These are phyloP conservation scores for Boletus huronensis DNA, from an alignment of 768 basidiomycete species.

Conservation along the genomic window DNA sequence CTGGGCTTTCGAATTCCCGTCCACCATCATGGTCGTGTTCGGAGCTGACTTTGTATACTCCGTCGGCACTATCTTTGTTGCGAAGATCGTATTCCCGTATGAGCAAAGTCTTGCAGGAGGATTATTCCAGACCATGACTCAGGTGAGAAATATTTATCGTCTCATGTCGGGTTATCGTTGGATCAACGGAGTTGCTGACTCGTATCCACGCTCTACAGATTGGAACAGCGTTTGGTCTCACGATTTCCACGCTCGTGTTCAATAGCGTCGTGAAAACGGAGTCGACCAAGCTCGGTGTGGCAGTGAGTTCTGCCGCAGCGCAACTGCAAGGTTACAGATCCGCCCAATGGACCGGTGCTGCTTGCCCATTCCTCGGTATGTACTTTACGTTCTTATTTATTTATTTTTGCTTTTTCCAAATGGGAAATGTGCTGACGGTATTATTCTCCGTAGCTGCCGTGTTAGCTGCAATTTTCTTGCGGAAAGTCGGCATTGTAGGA, in stretches of 20 bases:
- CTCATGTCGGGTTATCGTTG: not conserved
- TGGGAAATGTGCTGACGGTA: not conserved
- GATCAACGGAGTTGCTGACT: not conserved
- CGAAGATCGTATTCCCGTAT: constrained; percentile 58
- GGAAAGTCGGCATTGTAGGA: constrained; percentile 41
- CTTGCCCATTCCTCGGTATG: constrained; percentile 57
- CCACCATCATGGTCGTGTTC: constrained; percentile 59
- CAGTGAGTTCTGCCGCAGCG: constrained; percentile 29
- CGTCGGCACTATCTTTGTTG: constrained; percentile 69
- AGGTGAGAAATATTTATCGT: constrained; percentile 37
- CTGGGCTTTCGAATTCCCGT: constrained; percentile 77
- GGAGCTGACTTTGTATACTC: constrained; percentile 80
- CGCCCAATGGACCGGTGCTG: constrained; percentile 63
- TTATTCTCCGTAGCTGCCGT: constrained; percentile 23
- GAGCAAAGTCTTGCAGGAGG: constrained; percentile 78
- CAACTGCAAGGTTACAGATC: constrained; percentile 54
- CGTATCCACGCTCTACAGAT: constrained; percentile 36
- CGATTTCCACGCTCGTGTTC: constrained; percentile 69
- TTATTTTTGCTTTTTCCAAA: not conserved
- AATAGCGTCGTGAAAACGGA: constrained; percentile 44
- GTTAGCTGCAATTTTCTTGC: constrained; percentile 37
- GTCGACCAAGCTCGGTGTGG: constrained; percentile 32
- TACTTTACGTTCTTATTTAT: not conserved
- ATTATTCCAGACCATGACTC: constrained; percentile 75
- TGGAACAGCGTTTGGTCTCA: constrained; percentile 66